These are phyloP conservation scores for Ambrosia artemisiifolia DNA, from an alignment of 129 eudicot genomes.

Conservation along the genomic window DNA sequence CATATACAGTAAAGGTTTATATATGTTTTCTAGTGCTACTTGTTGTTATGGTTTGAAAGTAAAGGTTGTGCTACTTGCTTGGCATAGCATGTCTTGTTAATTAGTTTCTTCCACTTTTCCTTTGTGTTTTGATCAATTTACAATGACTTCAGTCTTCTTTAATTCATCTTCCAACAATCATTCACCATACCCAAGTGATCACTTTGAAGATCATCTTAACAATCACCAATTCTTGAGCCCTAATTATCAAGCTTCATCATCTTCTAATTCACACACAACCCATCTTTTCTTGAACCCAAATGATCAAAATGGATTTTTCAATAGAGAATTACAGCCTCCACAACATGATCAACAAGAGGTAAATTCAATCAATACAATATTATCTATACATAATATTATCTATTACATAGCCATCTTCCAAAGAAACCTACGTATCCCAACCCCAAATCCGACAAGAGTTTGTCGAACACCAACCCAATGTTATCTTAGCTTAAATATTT, in stretches of 20 bases:
- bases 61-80: no score
- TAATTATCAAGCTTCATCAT: conserved; percentile 39
- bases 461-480: no score
- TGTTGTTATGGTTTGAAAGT: no score
- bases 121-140: conserved; percentile 12
- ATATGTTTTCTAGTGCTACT: no score
- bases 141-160: conserved; percentile 44
- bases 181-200: conserved; percentile 39
- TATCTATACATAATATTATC: no score
- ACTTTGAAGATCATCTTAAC: conserved; percentile 34
- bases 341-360: conserved; percentile 40
- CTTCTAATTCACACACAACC: conserved; percentile 38
- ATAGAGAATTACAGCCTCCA: conserved; percentile 18
- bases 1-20: no score
- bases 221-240: conserved; percentile 35
- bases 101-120: neutral
- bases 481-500: no score
- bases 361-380: neutral
- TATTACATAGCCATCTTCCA: no score
- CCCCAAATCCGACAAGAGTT: no score
- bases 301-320: conserved; percentile 32
- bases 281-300: conserved; percentile 44
- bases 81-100: neutral
- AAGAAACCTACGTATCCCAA: no score
- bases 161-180: conserved; percentile 31